These are phyloP conservation scores for Podaxis sp. DNA, from an alignment of 768 basidiomycete genomes.

Conservation along the genomic window DNA sequence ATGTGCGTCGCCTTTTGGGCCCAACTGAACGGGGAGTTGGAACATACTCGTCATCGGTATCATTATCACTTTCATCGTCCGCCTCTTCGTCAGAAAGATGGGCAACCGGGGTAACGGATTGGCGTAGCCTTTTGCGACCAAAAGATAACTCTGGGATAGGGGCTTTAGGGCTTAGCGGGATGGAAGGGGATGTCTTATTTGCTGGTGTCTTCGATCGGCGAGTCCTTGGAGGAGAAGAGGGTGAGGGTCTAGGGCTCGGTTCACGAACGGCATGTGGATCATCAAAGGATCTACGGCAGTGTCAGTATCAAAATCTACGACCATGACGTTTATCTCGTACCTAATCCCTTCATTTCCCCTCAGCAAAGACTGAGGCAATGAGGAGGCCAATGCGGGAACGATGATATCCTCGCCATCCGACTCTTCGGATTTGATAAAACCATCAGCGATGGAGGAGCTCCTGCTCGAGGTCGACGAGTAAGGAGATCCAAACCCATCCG, in stretches of 20 bases:
- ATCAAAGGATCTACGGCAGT: constrained; percentile 5
- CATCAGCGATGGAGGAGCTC: constrained; percentile 1
- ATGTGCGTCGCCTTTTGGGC: constrained; percentile 7
- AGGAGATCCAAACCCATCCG: constrained; percentile 12
- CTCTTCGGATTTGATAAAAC: constrained; percentile 1
- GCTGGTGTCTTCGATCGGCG: constrained; percentile 14
- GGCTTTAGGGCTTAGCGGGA: background rate
- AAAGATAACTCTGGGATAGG: background rate
- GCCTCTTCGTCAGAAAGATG: constrained; percentile 22
- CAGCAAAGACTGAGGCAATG: background rate
- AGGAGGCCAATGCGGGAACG: background rate
- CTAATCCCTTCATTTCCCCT: constrained; percentile 3
- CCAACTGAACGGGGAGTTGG: constrained; percentile 29
- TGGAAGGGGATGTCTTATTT: constrained; percentile 11
- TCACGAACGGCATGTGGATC: background rate
- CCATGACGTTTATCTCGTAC: constrained; percentile 2
- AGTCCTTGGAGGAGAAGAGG: constrained; percentile 6
- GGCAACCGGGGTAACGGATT: background rate
- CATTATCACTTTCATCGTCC: constrained; percentile 37
- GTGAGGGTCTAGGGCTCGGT: constrained; percentile 6
- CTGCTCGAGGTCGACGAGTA: constrained; percentile 8
- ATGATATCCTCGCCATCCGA: background rate
- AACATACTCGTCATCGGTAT: constrained; percentile 43
- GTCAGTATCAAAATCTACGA: background rate
- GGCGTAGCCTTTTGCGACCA: constrained; percentile 4